Evolutionary conservation across 352 stramenopile species (phyloP).

Genomic region (Phytophthora tubulina): DNA sequence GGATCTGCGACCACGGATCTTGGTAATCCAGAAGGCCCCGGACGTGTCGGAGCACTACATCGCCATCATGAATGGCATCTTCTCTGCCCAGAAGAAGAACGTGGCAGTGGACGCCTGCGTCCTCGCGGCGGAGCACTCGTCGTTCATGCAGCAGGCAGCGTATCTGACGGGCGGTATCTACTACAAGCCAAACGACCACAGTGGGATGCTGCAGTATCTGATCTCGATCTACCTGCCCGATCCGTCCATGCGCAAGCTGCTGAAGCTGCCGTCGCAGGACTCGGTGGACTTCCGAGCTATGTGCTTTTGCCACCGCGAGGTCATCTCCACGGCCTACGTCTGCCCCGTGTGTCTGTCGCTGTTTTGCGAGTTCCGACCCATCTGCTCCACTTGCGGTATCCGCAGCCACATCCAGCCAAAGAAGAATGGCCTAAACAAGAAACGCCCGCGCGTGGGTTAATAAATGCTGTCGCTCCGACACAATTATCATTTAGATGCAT

Average conservation of each 20-base stretch:
- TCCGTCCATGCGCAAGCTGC: slow-evolving; percentile 76
- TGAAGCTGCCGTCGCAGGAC: slow-evolving; percentile 88
- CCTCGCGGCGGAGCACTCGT: slow-evolving; percentile 75
- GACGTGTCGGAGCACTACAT: slow-evolving; percentile 92
- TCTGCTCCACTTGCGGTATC: slow-evolving; percentile 90
- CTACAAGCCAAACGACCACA: slow-evolving; percentile 82
- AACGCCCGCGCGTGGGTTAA: slow-evolving; percentile 44
- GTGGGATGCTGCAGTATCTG: slow-evolving; percentile 84
- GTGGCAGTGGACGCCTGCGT: slow-evolving; percentile 88
- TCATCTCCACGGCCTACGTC: slow-evolving; percentile 86
- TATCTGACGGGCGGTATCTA: slow-evolving; percentile 90
- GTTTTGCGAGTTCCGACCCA: slow-evolving; percentile 89
- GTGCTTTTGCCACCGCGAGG: slow-evolving; percentile 90
- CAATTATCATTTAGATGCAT: background rate
- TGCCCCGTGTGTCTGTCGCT: slow-evolving; percentile 90
- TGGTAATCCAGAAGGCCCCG: slow-evolving; percentile 85
- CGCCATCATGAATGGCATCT: slow-evolving; percentile 92
- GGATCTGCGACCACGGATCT: slow-evolving; percentile 81
- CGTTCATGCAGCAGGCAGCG: slow-evolving; percentile 89
- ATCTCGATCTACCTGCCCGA: slow-evolving; percentile 90
- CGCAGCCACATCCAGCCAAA: slow-evolving; percentile 82
- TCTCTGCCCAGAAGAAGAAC: slow-evolving; percentile 89
- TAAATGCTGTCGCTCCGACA: slow-evolving; percentile 11
- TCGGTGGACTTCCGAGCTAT: slow-evolving; percentile 90
- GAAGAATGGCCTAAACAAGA: slow-evolving; percentile 69